These are phyloP conservation scores for Penicillium goetzii DNA, from an alignment of 495 filamentous ascomycete species.

Conservation along the genomic window DNA sequence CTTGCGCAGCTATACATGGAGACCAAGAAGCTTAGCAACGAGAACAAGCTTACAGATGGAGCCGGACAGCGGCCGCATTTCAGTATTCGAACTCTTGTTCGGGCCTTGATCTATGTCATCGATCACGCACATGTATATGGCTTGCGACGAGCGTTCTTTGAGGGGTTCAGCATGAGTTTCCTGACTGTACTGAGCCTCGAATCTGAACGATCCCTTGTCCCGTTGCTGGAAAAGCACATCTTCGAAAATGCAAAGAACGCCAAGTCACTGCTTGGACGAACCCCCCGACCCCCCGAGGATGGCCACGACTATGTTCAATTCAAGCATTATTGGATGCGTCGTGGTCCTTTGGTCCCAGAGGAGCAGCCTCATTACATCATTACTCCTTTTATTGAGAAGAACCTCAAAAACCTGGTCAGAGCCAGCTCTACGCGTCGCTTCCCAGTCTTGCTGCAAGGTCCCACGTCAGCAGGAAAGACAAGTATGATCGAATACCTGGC, in stretches of 20 bases:
- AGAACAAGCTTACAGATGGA: conserved; percentile 87
- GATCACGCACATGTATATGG: conserved; percentile 85
- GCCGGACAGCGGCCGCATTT: conserved; percentile 94
- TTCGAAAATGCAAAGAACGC: conserved; percentile 68
- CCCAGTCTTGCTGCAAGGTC: conserved; percentile 94
- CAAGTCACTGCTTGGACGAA: conserved; percentile 69
- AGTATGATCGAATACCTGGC: conserved; percentile 99
- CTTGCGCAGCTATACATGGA: conserved; percentile 85
- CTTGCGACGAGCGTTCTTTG: conserved; percentile 83
- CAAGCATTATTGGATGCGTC: conserved; percentile 89
- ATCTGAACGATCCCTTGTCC: conserved; percentile 76
- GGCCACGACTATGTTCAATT: conserved; percentile 82
- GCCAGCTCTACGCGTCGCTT: conserved; percentile 90
- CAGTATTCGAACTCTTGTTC: conserved; percentile 91
- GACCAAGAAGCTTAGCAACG: conserved; percentile 77
- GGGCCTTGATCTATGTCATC: conserved; percentile 81
- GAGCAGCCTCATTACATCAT: conserved; percentile 91
- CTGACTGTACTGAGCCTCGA: conserved; percentile 78
- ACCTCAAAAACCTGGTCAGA: conserved; percentile 89
- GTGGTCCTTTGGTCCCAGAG: conserved; percentile 66
- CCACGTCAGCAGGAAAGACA: conserved; percentile 95
- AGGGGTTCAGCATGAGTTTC: conserved; percentile 99
- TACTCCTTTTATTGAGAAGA: conserved; percentile 91
- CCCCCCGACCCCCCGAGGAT: conserved; percentile 74
- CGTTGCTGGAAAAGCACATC: conserved; percentile 80